Conservation (phyloP, 2,329 filamentous ascomycete species). For the Clonostachys chloroleuca region DNA sequence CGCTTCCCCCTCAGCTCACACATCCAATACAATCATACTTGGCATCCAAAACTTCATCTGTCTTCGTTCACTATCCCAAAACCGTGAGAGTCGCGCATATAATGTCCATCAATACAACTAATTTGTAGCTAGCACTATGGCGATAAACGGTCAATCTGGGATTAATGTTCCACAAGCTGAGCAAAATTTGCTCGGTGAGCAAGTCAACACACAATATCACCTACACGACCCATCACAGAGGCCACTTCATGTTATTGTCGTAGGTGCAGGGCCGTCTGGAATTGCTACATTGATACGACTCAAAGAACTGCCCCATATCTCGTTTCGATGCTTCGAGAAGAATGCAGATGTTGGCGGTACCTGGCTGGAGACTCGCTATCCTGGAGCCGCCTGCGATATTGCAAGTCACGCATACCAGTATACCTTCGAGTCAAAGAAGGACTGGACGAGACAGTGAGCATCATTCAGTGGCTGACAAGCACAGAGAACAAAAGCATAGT, state of each 20-base stretch:
- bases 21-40: too few relatives aligned
- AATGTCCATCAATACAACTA: too few relatives aligned
- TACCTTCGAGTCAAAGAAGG: neutral
- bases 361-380: slow-evolving; percentile 10
- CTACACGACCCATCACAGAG: neutral
- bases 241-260: neutral
- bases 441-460: neutral
- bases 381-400: neutral
- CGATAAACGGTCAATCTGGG: too few relatives aligned
- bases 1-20: too few relatives aligned
- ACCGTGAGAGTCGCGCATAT: too few relatives aligned
- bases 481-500: too few relatives aligned
- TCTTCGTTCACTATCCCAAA: too few relatives aligned
- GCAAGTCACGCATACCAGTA: neutral
- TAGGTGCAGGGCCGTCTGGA: neutral
- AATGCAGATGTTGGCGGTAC: slow-evolving; percentile 13
- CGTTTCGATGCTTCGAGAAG: slow-evolving; percentile 12
- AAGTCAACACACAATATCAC: neutral
- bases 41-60: too few relatives aligned
- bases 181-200: too few relatives aligned
- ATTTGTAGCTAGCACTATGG: too few relatives aligned
- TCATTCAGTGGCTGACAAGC: too few relatives aligned
- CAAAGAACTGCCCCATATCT: neutral
- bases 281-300: neutral
- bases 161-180: too few relatives aligned